phyloP scores from a whole-genome alignment of 2,329 filamentous ascomycete species.

The Neonectria magnoliae region DNA sequence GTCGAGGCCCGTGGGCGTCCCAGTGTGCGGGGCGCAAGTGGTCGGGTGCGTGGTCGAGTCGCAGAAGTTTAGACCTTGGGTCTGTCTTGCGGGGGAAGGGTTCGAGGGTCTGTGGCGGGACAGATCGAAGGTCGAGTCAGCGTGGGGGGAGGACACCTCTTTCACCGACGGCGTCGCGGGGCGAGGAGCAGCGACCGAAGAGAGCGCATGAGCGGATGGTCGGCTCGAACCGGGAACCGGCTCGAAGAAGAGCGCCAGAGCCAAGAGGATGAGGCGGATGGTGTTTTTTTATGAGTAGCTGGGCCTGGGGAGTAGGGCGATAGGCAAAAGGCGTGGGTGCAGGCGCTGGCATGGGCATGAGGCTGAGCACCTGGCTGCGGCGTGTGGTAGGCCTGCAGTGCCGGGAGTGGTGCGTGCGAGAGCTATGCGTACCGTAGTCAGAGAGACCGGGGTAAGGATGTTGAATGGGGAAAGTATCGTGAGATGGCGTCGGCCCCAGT shows the following conservation, averaged over 20 bases:
- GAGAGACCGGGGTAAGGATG: background rate
- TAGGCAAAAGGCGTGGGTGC: conserved; percentile 16
- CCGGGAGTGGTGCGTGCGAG: conserved; percentile 21
- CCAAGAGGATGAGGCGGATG: conserved; percentile 29
- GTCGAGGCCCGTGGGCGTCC: conserved; percentile 13
- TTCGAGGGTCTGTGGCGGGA: background rate
- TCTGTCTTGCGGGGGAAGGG: background rate
- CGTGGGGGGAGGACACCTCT: conserved; percentile 19
- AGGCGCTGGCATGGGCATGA: conserved; percentile 30
- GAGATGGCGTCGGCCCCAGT: conserved; percentile 28
- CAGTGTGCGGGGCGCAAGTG: conserved; percentile 24
- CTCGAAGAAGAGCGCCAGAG: conserved; percentile 16
- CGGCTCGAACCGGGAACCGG: conserved; percentile 35
- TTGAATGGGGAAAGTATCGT: conserved; percentile 26
- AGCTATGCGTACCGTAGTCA: background rate
- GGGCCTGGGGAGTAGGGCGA: conserved; percentile 11
- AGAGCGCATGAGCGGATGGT: conserved; percentile 39
- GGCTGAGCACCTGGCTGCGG: conserved; percentile 38
- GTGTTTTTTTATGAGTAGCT: conserved; percentile 23
- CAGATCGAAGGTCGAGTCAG: conserved; percentile 3
- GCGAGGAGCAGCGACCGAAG: conserved; percentile 39
- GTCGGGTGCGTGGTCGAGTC: conserved; percentile 24
- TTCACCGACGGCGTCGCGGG: conserved; percentile 43
- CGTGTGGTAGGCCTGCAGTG: conserved; percentile 13
- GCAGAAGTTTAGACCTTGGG: background rate